These are phyloP conservation scores for Trametes hirsuta DNA, from an alignment of 1,284 basidiomycete genomes.

Conservation along the genomic window DNA sequence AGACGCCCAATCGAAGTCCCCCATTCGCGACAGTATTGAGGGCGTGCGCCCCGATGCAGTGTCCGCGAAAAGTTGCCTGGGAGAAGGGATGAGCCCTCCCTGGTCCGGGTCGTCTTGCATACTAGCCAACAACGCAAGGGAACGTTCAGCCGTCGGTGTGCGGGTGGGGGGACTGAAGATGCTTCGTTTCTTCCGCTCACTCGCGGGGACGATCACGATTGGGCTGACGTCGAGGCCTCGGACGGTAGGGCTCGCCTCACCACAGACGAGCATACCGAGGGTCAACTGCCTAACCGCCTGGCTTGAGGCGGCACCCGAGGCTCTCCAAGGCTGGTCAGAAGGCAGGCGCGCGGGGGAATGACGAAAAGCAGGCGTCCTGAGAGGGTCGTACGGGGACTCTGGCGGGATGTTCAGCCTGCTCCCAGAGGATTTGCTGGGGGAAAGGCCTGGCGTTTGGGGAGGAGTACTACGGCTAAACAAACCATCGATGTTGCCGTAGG, in stretches of 20 bases:
- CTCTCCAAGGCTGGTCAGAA: conserved; percentile 74
- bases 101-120: neutral
- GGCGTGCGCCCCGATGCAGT: neutral
- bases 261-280: conserved; percentile 57
- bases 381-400: conserved; percentile 72
- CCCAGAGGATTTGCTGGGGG: conserved; percentile 20
- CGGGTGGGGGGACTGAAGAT: conserved; percentile 36
- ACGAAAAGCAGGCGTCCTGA: conserved; percentile 70
- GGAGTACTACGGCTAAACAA: conserved; percentile 31
- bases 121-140: neutral
- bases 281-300: conserved; percentile 68
- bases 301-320: conserved; percentile 69
- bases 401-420: conserved; percentile 43
- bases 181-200: conserved; percentile 34
- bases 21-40: conserved; percentile 11
- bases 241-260: conserved; percentile 45
- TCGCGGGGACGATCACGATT: conserved; percentile 35
- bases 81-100: conserved; percentile 8
- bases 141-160: neutral
- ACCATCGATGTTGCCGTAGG: conserved; percentile 14
- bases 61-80: conserved; percentile 7
- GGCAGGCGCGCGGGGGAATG: conserved; percentile 72
- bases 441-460: conserved; percentile 33
- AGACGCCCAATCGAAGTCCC: conserved; percentile 4
- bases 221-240: conserved; percentile 39